Conservation (phyloP, 257 asterid species). For the Paulownia fortunei region DNA sequence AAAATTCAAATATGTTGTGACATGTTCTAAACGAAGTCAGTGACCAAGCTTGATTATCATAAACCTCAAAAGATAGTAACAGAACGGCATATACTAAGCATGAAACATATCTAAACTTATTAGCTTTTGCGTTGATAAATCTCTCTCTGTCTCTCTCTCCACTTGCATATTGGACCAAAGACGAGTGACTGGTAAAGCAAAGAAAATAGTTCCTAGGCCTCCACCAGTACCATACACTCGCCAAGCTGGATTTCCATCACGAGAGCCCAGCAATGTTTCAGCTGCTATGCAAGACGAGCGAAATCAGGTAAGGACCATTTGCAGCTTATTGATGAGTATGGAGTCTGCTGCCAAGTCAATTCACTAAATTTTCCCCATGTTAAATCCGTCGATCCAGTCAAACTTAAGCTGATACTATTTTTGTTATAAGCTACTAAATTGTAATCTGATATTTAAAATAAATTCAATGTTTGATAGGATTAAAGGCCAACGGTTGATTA, state of each 20-base stretch:
- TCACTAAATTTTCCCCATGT: neutral
- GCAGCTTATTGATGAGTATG: neutral
- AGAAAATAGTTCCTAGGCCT: conserved; percentile 62
- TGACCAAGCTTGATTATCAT: conserved; percentile 7
- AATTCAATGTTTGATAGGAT: neutral
- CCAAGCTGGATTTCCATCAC: conserved; percentile 37
- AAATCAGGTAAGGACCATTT: conserved; percentile 54
- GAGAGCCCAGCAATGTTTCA: conserved; percentile 38
- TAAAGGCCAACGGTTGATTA: neutral
- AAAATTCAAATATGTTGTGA: neutral
- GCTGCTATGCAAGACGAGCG: conserved; percentile 50
- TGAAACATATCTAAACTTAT: neutral
- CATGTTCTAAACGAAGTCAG: neutral
- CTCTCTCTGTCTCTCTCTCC: conserved; percentile 17
- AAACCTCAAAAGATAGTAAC: conserved; percentile 13
- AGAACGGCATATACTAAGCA: conserved; percentile 4
- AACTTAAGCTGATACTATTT: neutral
- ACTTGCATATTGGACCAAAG: conserved; percentile 47
- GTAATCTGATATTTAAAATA: neutral
- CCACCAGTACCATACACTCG: conserved; percentile 63
- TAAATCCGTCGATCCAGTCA: neutral
- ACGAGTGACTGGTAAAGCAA: conserved; percentile 61
- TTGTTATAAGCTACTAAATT: neutral
- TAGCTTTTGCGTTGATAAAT: conserved; percentile 8
- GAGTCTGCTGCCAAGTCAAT: neutral